Conservation (phyloP, 2,329 filamentous ascomycete genomes). For the Alternaria viburni region DNA sequence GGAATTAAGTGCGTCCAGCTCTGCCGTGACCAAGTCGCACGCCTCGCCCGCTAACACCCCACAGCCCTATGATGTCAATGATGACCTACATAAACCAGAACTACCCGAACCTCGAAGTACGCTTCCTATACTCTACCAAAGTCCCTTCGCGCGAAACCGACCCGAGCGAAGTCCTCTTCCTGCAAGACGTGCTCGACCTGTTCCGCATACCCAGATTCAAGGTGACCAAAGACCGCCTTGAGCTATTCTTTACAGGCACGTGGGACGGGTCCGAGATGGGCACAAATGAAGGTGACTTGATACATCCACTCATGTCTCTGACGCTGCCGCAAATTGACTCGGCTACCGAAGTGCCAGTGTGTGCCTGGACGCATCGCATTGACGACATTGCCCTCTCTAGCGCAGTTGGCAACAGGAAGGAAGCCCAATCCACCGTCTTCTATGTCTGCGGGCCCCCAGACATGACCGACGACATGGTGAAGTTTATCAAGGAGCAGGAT, state of each 20-base stretch:
- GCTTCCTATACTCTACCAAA: conserved; percentile 69
- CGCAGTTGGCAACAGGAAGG: conserved; percentile 46
- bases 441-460: conserved; percentile 58
- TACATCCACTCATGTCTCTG: conserved; percentile 42
- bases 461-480: conserved; percentile 57
- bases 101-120: conserved; percentile 52
- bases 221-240: conserved; percentile 37
- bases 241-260: conserved; percentile 47
- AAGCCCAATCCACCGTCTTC: conserved; percentile 48
- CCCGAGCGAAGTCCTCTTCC: conserved; percentile 44
- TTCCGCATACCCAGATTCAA: conserved; percentile 38
- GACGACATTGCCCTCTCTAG: conserved; percentile 47
- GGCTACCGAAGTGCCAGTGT: conserved; percentile 37
- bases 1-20: conserved; percentile 70
- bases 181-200: conserved; percentile 40
- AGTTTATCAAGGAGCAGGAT: conserved; percentile 46
- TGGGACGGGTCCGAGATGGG: conserved; percentile 37
- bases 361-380: conserved; percentile 44
- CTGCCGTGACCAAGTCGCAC: not conserved
- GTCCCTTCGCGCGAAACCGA: conserved; percentile 39
- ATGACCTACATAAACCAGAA: conserved; percentile 64
- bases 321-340: conserved; percentile 38
- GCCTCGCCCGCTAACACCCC: conserved; percentile 14
- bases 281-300: conserved; percentile 32
- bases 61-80: conserved; percentile 75